Base-by-base conservation (phyloP, 2,329 filamentous ascomycete species). In the Trichoderma atroviride region DNA sequence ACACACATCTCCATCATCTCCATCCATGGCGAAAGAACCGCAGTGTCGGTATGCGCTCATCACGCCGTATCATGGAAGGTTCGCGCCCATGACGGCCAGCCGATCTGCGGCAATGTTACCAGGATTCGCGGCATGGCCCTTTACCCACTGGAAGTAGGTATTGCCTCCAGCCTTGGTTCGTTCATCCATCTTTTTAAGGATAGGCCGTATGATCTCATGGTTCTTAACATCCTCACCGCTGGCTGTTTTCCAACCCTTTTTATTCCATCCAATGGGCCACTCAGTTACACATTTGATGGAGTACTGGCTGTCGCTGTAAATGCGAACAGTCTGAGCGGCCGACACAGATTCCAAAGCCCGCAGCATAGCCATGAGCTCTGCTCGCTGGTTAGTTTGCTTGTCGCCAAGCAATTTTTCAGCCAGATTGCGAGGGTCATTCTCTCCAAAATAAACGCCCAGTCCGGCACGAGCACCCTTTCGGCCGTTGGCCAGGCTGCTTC, bases 361-460 rank as follows among this genome's bases (percentile, higher is more conserved):
- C 35, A 92, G 84, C 72, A 98, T 91, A 9, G 94, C 96, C 29
- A 92, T 94, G 70, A 99, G 84, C 81, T 99, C 96, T n/a, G 95
- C 96, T 3, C 96, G 92, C 79, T 98, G 93, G 78, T 99, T 99
- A 0, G 96, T 98, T 80, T 98, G 96, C 11, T 85, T 84, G 19
- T 86, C 83, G 62, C 93, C 93, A 63, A 85, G 81, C 2, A 97
- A 86, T 4, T 89, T 88, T 79, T 96, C 94, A 14, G 92, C 92
- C 29, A 97, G 78, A 76, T 90, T 90, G 72, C 88, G 84, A 33
- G 80, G 72, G 75, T 91, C 89, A 2, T 78, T 78, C 22, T 78
- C 74, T 6, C 88, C 89, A 74, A 91, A 91, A 74, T 79, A 91
- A 33, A 91, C 89, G 29, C 89, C 89, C 0, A 91, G 81, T 2